These are phyloP conservation scores for Talaromyces liani DNA, from an alignment of 495 filamentous ascomycete genomes.

Conservation along the genomic window DNA sequence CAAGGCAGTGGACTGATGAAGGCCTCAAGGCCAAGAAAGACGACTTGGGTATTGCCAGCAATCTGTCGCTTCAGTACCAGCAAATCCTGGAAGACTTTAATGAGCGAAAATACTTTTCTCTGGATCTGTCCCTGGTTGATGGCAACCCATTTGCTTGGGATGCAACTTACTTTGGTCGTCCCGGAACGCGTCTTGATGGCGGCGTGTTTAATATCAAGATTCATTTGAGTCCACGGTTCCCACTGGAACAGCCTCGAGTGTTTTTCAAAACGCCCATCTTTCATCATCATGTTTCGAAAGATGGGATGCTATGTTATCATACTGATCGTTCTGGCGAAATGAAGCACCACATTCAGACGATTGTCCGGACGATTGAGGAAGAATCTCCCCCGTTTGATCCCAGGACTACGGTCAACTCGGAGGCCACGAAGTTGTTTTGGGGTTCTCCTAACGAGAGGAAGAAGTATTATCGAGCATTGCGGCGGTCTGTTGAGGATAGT, in stretches of 20 bases:
- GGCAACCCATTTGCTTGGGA: slow-evolving; percentile 47
- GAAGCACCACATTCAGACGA: slow-evolving; percentile 75
- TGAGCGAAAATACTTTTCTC: slow-evolving; percentile 55
- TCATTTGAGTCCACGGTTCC: slow-evolving; percentile 79
- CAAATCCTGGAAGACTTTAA: slow-evolving; percentile 72
- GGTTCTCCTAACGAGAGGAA: slow-evolving; percentile 70
- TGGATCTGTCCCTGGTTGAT: slow-evolving; percentile 68
- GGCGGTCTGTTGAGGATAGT: slow-evolving; percentile 50
- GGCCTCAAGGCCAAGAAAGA: slow-evolving; percentile 56
- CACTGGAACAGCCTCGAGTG: slow-evolving; percentile 83
- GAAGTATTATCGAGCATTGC: slow-evolving; percentile 73
- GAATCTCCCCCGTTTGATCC: slow-evolving; percentile 85
- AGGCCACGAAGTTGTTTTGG: slow-evolving; percentile 86
- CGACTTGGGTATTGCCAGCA: slow-evolving; percentile 69
- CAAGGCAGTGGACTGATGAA: slow-evolving; percentile 59
- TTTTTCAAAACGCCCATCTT: slow-evolving; percentile 75
- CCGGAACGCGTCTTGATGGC: slow-evolving; percentile 90
- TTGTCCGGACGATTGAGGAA: slow-evolving; percentile 78
- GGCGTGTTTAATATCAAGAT: slow-evolving; percentile 80
- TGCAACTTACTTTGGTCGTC: slow-evolving; percentile 78
- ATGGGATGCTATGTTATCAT: slow-evolving; percentile 80
- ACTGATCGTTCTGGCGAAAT: slow-evolving; percentile 67
- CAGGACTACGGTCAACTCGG: slow-evolving; percentile 76
- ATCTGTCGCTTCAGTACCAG: slow-evolving; percentile 74
- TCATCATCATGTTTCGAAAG: slow-evolving; percentile 76